Percentiles rank a stretch among this genome's conserved stretches.
Evolutionary conservation across 108 stramenopile species (phyloP).

Genomic region (Bacterosira constricta): DNA sequence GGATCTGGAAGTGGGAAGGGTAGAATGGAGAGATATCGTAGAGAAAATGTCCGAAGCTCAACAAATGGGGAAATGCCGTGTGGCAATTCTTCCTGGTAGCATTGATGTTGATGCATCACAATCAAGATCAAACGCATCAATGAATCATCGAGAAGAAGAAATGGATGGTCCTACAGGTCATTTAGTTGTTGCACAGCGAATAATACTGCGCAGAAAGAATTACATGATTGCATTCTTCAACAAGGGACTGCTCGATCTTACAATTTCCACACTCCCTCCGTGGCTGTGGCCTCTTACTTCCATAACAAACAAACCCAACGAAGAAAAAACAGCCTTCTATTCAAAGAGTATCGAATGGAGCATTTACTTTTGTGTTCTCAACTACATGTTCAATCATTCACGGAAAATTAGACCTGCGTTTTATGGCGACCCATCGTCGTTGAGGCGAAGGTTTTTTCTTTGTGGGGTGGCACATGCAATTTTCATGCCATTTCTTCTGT

Average conservation of each 20-base stretch:
- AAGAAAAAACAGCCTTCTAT: constrained; percentile 46
- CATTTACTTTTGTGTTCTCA: constrained; percentile 90
- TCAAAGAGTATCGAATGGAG: constrained; percentile 87
- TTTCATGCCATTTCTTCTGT: constrained; percentile 91
- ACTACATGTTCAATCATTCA: constrained; percentile 97
- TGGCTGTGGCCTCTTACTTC: constrained; percentile 27
- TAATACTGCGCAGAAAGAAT: constrained; percentile 96
- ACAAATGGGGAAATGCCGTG: constrained; percentile 66
- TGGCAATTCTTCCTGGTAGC: constrained; percentile 34
- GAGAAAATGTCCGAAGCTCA: constrained; percentile 64
- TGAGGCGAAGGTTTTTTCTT: constrained; percentile 77
- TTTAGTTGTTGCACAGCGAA: constrained; percentile 81
- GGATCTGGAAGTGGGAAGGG: constrained; percentile 80
- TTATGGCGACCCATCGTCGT: constrained; percentile 73
- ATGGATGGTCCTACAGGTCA: constrained; percentile 56
- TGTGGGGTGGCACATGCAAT: constrained; percentile 91
- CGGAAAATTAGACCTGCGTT: constrained; percentile 89
- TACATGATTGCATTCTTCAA: constrained; percentile 95
- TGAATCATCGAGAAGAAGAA: neutral
- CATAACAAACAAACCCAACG: constrained; percentile 11
- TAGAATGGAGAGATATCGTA: constrained; percentile 82
- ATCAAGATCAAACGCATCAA: neutral
- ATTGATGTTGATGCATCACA: constrained; percentile 1
- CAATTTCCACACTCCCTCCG: constrained; percentile 46
- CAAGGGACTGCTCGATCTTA: constrained; percentile 77